Base-by-base conservation (phyloP, 78 protist genomes). In the Bigelowiella natans region DNA sequence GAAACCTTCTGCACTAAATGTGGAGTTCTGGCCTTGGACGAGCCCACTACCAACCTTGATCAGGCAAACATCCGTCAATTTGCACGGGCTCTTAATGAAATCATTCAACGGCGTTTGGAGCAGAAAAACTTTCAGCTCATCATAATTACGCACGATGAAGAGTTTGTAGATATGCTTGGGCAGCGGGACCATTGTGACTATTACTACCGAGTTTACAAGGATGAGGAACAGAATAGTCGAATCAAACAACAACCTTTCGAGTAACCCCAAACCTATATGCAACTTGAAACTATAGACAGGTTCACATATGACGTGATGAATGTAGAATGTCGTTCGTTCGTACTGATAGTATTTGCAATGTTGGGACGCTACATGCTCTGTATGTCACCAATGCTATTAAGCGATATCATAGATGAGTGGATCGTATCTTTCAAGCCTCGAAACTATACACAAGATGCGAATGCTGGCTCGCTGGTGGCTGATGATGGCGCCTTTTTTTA, bases 41-140 rank as follows among this genome's bases (percentile, higher is more conserved):
- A 99, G 94, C 99, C 99, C 18, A 98, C 99, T 26, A 96, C 99
- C 0, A 96, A 99, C 86, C 94, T 99, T 18, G 99, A 99, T 88
- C 7, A 87, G 1, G 73, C 73, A 11, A 85, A 34, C 89, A 36
- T 88, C 3, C 86, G 82, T 29, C 0, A 73, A 18, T 73, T 94
- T 40, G 94, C 95, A 0, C 64, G 1, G 11, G 93, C 93, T 1
- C 90, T 94, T 31, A 26, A 85, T 86, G 89, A 95, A 7, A 89
- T 96, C 11, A 92, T 97, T 40, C 73, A 88, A 39, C 18, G 39
- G 36, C 94, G 98, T 26, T 31, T 88, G 84, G 34, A 34, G 38
- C 97, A 94, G 84, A 1, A 18, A 40, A 94, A 94, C 92, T 98
- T 99, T 85, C 99, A 98, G 96, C 93, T 99, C 31, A 34, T 99